These are phyloP conservation scores for Acephala macrosclerotiorum DNA, from an alignment of 2,329 filamentous ascomycete genomes.

Conservation along the genomic window DNA sequence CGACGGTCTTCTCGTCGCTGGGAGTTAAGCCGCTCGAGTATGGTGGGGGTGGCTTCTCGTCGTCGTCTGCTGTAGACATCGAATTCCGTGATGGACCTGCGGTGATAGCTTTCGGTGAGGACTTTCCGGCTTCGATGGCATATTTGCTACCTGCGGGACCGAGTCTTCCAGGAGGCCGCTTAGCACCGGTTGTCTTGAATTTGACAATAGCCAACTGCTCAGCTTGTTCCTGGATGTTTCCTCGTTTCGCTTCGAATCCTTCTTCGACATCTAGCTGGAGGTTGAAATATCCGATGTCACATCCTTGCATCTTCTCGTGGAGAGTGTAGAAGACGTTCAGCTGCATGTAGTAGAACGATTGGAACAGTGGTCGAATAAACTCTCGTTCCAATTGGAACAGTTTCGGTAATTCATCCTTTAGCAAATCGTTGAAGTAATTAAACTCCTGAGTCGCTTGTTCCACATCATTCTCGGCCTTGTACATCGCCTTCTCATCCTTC, in stretches of 20 bases:
- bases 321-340: conserved; percentile 99
- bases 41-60: conserved; percentile 72
- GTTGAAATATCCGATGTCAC: conserved; percentile 98
- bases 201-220: conserved; percentile 86
- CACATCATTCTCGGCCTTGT: conserved; percentile 91
- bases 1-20: conserved; percentile 42
- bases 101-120: conserved; percentile 38
- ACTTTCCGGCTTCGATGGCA: conserved; percentile 46
- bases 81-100: conserved; percentile 45
- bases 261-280: conserved; percentile 90
- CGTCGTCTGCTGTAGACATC: conserved; percentile 49
- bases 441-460: conserved; percentile 94
- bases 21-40: conserved; percentile 60
- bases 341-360: conserved; percentile 99
- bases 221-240: conserved; percentile 83
- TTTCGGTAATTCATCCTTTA: conserved; percentile 95
- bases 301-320: conserved; percentile 96
- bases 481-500: conserved; percentile 97
- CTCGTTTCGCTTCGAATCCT: conserved; percentile 87
- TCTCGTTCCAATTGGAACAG: conserved; percentile 89
- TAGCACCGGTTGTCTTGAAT: conserved; percentile 87
- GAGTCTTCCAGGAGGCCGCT: conserved; percentile 47
- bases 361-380: conserved; percentile 96
- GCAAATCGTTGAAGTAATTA: conserved; percentile 96
- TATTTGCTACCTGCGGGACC: conserved; percentile 33